Base-by-base conservation (phyloP, 371 early-diverging fungal genomes). In the Nosema muscidifuracis region DNA sequence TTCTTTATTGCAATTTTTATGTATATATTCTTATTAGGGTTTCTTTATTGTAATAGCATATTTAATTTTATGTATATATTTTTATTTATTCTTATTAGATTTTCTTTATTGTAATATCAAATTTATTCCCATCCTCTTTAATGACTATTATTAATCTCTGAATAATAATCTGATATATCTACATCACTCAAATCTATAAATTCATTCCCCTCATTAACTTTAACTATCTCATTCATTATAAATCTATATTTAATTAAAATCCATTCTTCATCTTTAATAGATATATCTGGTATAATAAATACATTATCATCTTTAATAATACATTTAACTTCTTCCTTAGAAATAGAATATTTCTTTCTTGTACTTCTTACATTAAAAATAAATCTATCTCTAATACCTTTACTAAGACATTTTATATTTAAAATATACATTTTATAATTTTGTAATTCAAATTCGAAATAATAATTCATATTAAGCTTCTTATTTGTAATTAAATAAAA, bases 341-440 rank as follows among this genome's bases (percentile, higher is more conserved):
- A 10, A n/a, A 6, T 47, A 47, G 4, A 10, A 47, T n/a, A 47
- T n/a, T 47, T 47, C n/a, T 53, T 53, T 28, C 16, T 53, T 12
- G 12, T 24, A 24, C 4, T 6, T 28, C 55, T 20, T 26, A 26
- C 2, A 26, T 53, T 53, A 24, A 53, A 26, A 7, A 53, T 24
- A 26, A 53, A 26, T 26, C 55, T 53, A 26, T 53, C 55, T 53
- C 55, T 22, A 24, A 53, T 53, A 2, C 28, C 28, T 53, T 28
- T 53, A 53, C 55, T 53, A 7, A 20, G 1, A 26, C 55, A 53
- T 12, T 12, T 47, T 10, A 3, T 10, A 4, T 28, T 53, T 12
- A 53, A 24, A 9, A 53, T 18, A 53, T 53, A 53, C 22, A 53
- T 53, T n/a, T 20, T 47, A n/a, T 47, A 47, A 53, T 53, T 28